Conservation (phyloP, 371 early-diverging fungal genomes). For the Phascolomyces articulosus region DNA sequence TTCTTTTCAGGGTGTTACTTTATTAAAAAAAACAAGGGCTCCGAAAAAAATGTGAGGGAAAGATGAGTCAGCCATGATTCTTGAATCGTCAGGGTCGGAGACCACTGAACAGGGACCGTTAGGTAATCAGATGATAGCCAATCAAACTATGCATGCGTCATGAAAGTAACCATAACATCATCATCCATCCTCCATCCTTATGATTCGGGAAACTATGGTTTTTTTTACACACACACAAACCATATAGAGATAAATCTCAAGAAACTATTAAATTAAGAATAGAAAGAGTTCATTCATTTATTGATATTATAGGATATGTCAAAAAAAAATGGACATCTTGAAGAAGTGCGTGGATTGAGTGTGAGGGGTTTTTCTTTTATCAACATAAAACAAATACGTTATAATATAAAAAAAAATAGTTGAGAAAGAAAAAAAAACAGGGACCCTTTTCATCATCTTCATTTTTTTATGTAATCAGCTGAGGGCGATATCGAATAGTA, state of each 20-base stretch:
- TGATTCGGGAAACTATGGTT: too few relatives aligned
- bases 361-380: not conserved
- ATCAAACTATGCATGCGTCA: not conserved
- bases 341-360: not conserved
- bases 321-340: too few relatives aligned
- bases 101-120: not conserved
- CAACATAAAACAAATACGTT: not conserved
- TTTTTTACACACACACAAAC: too few relatives aligned
- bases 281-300: too few relatives aligned
- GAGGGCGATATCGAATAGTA: not conserved
- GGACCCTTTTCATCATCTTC: not conserved
- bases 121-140: conserved; percentile 7
- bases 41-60: not conserved
- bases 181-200: too few relatives aligned
- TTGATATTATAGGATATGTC: too few relatives aligned
- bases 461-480: not conserved
- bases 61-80: not conserved
- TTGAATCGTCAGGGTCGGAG: conserved; percentile 7
- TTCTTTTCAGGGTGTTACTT: conserved; percentile 1
- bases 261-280: too few relatives aligned
- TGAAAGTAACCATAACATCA: not conserved
- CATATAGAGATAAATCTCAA: too few relatives aligned
- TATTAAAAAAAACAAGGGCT: not conserved
- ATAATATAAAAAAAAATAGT: too few relatives aligned
- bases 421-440: not conserved